Conservation (phyloP, 495 filamentous ascomycete genomes). For the Penicillium bialowiezense region DNA sequence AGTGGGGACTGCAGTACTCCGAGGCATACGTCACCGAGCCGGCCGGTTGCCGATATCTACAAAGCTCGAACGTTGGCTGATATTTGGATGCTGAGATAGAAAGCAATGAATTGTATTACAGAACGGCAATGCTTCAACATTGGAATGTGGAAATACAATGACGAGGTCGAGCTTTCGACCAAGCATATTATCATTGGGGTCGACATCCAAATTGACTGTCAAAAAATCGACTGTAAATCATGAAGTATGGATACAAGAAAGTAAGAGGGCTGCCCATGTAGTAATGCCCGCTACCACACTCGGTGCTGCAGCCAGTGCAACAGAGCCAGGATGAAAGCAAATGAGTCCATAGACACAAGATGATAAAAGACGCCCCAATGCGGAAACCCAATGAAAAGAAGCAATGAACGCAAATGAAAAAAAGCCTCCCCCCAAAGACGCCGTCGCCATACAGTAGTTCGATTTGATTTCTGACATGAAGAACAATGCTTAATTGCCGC, state of each 20-base stretch:
- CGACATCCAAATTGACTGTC: too few relatives aligned
- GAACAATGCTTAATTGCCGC: conserved; percentile 2
- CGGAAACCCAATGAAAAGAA: not conserved
- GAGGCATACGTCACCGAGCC: conserved; percentile 22
- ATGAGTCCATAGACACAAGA: not conserved
- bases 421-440: not conserved
- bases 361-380: not conserved
- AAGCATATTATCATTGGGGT: too few relatives aligned
- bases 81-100: too few relatives aligned
- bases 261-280: too few relatives aligned
- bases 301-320: not conserved
- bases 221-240: too few relatives aligned
- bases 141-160: too few relatives aligned
- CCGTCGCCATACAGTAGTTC: not conserved
- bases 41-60: too few relatives aligned
- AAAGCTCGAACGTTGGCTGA: too few relatives aligned
- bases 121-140: too few relatives aligned
- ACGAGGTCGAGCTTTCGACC: too few relatives aligned
- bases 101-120: too few relatives aligned
- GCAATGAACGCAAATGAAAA: not conserved
- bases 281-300: too few relatives aligned
- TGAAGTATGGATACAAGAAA: conserved; percentile 11
- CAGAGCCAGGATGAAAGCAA: not conserved
- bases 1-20: conserved; percentile 34
- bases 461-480: not conserved